These are phyloP conservation scores for Sporothrix protearum DNA, from an alignment of 2,329 filamentous ascomycete genomes.

Conservation along the genomic window DNA sequence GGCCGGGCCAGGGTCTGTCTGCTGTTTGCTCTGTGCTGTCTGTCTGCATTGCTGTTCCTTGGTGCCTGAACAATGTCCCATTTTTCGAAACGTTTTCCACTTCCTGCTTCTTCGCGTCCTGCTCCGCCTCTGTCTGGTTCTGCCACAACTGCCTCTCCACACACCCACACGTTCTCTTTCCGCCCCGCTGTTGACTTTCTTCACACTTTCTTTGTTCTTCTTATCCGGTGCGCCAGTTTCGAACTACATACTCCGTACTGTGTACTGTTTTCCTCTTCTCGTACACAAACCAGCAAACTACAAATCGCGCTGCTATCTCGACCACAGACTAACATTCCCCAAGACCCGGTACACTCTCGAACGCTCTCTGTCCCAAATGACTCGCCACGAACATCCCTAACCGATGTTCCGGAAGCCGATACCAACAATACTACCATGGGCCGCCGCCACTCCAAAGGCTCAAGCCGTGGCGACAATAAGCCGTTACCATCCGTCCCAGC, in stretches of 20 bases:
- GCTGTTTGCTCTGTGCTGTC: neutral
- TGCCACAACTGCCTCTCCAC: neutral
- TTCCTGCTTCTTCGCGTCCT: neutral
- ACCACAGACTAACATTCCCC: constrained; percentile 4
- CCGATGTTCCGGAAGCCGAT: constrained; percentile 40
- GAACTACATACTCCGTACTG: too few species aligned
- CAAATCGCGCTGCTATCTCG: neutral
- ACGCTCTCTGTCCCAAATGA: constrained; percentile 30
- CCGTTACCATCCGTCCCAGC: constrained; percentile 25
- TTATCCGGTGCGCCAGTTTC: neutral
- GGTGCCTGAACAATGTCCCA: neutral
- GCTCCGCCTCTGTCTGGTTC: neutral
- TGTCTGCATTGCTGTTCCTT: neutral
- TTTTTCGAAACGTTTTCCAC: constrained; percentile 5
- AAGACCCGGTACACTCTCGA: constrained; percentile 18
- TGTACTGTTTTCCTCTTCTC: neutral
- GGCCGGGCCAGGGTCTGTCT: neutral
- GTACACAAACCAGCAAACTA: neutral
- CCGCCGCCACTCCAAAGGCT: constrained; percentile 29
- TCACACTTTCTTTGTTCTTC: neutral
- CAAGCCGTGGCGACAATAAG: constrained; percentile 30
- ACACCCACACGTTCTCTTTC: constrained; percentile 5
- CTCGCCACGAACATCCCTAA: constrained; percentile 35
- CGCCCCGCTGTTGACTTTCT: neutral
- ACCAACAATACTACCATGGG: constrained; percentile 41